Conservation (phyloP, 1,284 basidiomycete species). For the Melampsora allii-populina region DNA sequence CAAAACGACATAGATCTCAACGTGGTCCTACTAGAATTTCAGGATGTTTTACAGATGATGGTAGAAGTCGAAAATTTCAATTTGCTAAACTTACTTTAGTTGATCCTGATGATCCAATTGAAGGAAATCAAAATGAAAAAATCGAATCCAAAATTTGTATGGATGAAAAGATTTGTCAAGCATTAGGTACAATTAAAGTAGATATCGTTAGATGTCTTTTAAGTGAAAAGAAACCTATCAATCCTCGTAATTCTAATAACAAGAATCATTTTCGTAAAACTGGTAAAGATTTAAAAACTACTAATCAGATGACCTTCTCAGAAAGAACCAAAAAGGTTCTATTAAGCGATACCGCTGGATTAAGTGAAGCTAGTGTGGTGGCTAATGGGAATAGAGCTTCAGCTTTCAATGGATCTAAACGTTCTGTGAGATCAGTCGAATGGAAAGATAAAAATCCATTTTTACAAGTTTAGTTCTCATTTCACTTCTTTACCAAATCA, state of each 20-base stretch:
- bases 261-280: background rate
- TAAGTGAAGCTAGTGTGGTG: constrained; percentile 1
- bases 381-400: background rate
- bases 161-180: constrained; percentile 31
- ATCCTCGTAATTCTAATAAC: background rate
- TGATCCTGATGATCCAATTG: background rate
- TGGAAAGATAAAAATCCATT: constrained; percentile 21
- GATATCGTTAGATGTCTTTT: constrained; percentile 23
- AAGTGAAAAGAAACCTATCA: constrained; percentile 2
- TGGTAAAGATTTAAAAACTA: background rate
- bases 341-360: constrained; percentile 13
- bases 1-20: constrained; percentile 25
- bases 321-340: constrained; percentile 23
- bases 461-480: constrained; percentile 11
- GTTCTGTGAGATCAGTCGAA: background rate
- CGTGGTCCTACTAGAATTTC: constrained; percentile 20
- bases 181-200: constrained; percentile 20
- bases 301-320: constrained; percentile 34
- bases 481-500: background rate
- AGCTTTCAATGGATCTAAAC: background rate
- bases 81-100: constrained; percentile 13
- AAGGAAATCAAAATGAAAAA: background rate
- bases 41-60: constrained; percentile 1
- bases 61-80: constrained; percentile 10
- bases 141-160: constrained; percentile 1